Base-by-base conservation (phyloP, 805 yeast species). In the Millerozyma miso region DNA sequence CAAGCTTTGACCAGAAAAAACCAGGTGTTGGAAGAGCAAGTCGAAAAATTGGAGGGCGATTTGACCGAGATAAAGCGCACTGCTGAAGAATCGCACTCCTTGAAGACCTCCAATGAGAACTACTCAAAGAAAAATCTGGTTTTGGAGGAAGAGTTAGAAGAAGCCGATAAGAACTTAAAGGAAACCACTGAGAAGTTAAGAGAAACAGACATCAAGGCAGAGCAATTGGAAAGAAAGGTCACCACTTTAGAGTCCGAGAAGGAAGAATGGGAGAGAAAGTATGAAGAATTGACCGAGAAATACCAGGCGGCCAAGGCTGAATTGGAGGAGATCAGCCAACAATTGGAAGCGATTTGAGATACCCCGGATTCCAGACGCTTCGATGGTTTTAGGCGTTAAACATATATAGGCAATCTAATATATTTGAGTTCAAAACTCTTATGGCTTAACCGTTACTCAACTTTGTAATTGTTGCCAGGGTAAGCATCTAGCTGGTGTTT, bases 241-340 rank as follows among this genome's bases (percentile, higher is more conserved):
- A 77, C 88, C 47, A 87, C 96, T 31, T 77, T 90, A 62, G 98
- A 91, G 74, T 73, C 83, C 54, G 98, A 93, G 74, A 88, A 87
- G 71, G 93, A 88, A 55, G 86, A 83, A 50, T 78, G 86, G 79
- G 97, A 93, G 75, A 78, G 79, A 74, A 89, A 88, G 73, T 85
- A 75, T 60, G 98, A 91, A 74, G 96, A 88, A 63, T 73, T 91
- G 66, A 75, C 83, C 54, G 82, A 77, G 62, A 84, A 90, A 72
- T 83, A 88, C 79, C 74, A 76, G 62, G 77, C 81, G 53, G 91
- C 96, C 52, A 85, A 88, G 78, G 80, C 86, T 54, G 99, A 93
- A 73, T 80, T 93, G 74, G 98, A 93, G 58, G 97, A 90, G 73
- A 90, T 93, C 74, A 84, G 89, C 67, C 88, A 89, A 65, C 97